Percentiles rank a stretch among this genome's conserved stretches.
Conservation (phyloP, 371 early-diverging fungal genomes). For the Chytridium lagenaria region DNA sequence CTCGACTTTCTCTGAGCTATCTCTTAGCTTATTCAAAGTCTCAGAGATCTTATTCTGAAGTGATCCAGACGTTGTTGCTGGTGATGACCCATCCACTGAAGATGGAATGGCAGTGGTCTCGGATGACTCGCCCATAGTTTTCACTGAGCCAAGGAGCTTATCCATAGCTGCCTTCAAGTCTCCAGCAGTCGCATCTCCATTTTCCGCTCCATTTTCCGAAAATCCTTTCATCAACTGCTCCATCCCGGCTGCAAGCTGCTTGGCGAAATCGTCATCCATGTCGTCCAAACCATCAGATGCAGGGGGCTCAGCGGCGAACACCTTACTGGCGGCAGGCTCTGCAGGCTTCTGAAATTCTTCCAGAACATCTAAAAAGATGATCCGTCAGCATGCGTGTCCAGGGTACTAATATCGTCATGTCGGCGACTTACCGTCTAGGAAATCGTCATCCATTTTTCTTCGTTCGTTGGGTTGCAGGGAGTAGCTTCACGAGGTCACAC, state of each 20-base stretch:
- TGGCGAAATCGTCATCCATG: conserved; percentile 67
- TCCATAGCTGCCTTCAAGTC: conserved; percentile 68
- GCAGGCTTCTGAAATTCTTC: not conserved
- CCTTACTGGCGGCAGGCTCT: not conserved
- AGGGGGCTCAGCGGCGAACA: not conserved
- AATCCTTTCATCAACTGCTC: conserved; percentile 71
- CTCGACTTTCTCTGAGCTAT: conserved; percentile 81
- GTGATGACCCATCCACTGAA: conserved; percentile 9
- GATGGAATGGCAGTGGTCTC: conserved; percentile 1
- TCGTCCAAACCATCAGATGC: conserved; percentile 1
- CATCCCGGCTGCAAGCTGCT: conserved; percentile 78
- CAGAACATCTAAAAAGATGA: not conserved
- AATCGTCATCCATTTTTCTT: conserved; percentile 2
- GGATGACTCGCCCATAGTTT: conserved; percentile 35
- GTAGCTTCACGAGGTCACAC: too few species aligned
- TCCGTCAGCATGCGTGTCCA: not conserved
- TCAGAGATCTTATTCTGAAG: conserved; percentile 53
- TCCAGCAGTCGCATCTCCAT: conserved; percentile 15
- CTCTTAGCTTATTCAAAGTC: conserved; percentile 84
- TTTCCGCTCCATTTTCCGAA: not conserved
- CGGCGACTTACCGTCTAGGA: not conserved
- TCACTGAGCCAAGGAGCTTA: conserved; percentile 64
- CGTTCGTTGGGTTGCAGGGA: not conserved
- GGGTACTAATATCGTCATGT: not conserved
- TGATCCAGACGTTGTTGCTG: conserved; percentile 6